phyloP scores from a whole-genome alignment of 352 stramenopile genomes.

The Globisporangium sylvaticum region DNA sequence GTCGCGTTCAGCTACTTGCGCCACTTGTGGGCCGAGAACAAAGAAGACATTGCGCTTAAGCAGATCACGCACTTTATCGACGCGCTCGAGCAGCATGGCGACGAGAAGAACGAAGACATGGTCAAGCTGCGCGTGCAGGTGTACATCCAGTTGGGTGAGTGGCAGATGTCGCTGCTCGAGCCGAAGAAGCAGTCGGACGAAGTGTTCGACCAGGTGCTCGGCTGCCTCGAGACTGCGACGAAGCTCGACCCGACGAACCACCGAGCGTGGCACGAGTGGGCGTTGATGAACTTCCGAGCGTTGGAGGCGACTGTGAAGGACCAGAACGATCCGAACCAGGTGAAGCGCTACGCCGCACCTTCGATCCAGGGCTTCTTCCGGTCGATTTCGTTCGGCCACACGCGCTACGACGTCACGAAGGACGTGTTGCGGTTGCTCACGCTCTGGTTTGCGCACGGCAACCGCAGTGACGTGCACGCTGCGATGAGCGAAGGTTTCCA shows the following conservation, averaged over 20 bases:
- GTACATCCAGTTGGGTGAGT: constrained; percentile 84
- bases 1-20: constrained; percentile 81
- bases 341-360: constrained; percentile 82
- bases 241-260: constrained; percentile 90
- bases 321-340: constrained; percentile 33
- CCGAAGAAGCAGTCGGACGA: constrained; percentile 67
- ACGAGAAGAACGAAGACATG: constrained; percentile 66
- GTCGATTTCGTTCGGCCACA: constrained; percentile 95
- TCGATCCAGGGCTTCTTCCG: constrained; percentile 98
- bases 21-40: constrained; percentile 80
- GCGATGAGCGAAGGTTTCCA: constrained; percentile 87
- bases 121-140: constrained; percentile 76
- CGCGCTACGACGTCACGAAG: constrained; percentile 92
- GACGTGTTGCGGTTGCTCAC: constrained; percentile 98
- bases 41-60: constrained; percentile 76
- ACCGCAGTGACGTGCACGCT: constrained; percentile 85
- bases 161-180: constrained; percentile 77
- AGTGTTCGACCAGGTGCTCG: constrained; percentile 74
- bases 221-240: constrained; percentile 79
- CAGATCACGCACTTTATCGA: constrained; percentile 86
- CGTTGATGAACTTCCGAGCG: constrained; percentile 95
- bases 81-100: constrained; percentile 61
- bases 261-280: constrained; percentile 98
- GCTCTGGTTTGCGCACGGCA: constrained; percentile 98
- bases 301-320: constrained; percentile 65